A percentile compares a stretch with the other conserved stretches of the same genome.
phyloP scores from a whole-genome alignment of 73 alveolate genomes.

The Tetrahymena elliotti region DNA sequence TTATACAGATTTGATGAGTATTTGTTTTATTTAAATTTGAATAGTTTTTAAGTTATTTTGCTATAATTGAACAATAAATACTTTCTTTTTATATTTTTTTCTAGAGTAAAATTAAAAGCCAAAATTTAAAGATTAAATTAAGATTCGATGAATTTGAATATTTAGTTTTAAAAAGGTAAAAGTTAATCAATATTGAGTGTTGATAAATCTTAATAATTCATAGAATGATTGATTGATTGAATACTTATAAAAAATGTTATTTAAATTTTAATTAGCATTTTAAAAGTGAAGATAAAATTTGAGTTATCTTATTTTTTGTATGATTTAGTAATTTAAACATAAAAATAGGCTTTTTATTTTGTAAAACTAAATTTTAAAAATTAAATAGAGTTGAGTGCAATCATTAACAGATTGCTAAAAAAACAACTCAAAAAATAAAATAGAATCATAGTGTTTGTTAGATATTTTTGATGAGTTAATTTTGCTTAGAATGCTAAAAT shows the following conservation, averaged over 20 bases:
- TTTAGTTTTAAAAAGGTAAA: neutral
- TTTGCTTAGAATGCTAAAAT: neutral
- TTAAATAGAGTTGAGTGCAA: neutral
- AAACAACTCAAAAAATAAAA: neutral
- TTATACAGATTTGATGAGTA: too few relatives aligned
- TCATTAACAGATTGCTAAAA: neutral
- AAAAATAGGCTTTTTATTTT: neutral
- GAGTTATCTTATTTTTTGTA: neutral
- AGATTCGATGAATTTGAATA: neutral
- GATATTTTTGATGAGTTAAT: neutral
- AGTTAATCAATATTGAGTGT: neutral
- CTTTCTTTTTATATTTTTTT: too few relatives aligned
- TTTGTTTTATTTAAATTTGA: too few relatives aligned
- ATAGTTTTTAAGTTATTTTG: neutral
- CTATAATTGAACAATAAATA: neutral
- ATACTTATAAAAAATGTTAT: neutral
- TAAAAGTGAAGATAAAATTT: neutral
- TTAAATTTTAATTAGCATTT: too few relatives aligned
- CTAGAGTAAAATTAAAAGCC: neutral
- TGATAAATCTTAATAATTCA: neutral
- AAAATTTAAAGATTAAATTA: neutral
- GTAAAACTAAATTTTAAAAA: too few relatives aligned
- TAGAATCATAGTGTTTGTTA: neutral
- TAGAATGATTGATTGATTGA: neutral
- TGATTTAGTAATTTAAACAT: neutral